Conservation (phyloP, 1,284 basidiomycete species). For the Sparassis latifolia region DNA sequence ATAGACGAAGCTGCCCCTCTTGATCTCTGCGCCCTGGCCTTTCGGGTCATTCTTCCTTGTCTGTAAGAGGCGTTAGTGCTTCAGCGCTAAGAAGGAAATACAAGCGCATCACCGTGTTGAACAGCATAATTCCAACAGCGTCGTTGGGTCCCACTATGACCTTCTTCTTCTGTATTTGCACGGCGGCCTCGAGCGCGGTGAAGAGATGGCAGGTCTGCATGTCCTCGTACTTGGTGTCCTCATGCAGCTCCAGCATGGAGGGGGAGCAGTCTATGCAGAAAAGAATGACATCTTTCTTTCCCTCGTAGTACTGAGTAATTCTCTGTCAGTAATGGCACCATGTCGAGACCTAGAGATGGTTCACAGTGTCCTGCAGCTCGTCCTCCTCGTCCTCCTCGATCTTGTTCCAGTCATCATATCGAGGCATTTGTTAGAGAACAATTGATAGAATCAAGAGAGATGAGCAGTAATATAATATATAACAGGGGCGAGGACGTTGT, state of each 20-base stretch:
- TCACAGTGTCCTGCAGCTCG: constrained; percentile 60
- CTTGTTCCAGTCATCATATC: constrained; percentile 71
- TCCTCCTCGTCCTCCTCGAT: constrained; percentile 74
- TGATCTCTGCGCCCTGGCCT: constrained; percentile 62
- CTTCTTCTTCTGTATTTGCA: constrained; percentile 85
- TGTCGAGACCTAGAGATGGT: not conserved
- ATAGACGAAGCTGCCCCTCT: constrained; percentile 69
- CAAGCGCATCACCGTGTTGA: constrained; percentile 72
- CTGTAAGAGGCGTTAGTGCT: constrained; percentile 6
- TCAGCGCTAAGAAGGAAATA: not conserved
- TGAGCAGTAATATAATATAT: too few species aligned
- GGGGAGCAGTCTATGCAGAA: constrained; percentile 92
- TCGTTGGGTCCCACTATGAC: constrained; percentile 85
- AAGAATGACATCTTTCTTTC: constrained; percentile 76
- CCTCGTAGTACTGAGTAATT: constrained; percentile 54
- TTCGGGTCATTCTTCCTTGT: constrained; percentile 40
- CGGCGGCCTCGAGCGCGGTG: constrained; percentile 73
- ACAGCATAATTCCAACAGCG: constrained; percentile 84
- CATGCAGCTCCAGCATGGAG: constrained; percentile 76
- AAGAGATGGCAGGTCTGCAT: constrained; percentile 59
- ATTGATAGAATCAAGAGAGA: too few species aligned
- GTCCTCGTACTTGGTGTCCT: constrained; percentile 57
- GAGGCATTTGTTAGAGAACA: constrained; percentile 33
- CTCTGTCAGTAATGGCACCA: not conserved
- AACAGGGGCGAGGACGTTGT: too few species aligned